phyloP scores from a whole-genome alignment of 164 flowering plant genomes.

The Dillenia suffruticosa region DNA sequence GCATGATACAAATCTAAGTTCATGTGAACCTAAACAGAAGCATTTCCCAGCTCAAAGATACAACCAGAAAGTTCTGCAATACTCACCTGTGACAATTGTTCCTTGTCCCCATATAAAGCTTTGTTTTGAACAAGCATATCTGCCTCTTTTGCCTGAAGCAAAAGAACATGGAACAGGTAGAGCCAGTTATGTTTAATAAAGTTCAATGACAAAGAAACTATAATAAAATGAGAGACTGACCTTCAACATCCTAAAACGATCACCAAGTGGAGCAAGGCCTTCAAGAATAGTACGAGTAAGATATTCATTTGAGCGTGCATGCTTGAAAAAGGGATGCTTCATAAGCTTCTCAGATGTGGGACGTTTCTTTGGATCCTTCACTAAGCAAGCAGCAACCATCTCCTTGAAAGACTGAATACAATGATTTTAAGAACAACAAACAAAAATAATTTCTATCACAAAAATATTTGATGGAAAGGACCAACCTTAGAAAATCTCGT shows the following conservation, averaged over 20 bases:
- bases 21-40: too few relatives aligned
- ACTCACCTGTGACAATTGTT: constrained; percentile 81
- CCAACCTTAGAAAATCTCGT: constrained; percentile 87
- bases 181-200: not conserved
- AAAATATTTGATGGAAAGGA: not conserved
- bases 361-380: constrained; percentile 94
- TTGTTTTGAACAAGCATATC: constrained; percentile 74
- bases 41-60: too few relatives aligned
- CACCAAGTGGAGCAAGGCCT: constrained; percentile 80
- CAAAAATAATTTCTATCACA: not conserved
- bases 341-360: constrained; percentile 87
- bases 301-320: constrained; percentile 62
- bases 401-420: constrained; percentile 76
- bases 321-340: constrained; percentile 85
- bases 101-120: constrained; percentile 67
- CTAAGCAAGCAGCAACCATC: constrained; percentile 89
- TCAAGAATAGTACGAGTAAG: constrained; percentile 60
- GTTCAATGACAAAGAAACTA: constrained; percentile 1
- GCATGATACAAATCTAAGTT: too few relatives aligned
- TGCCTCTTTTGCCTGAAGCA: constrained; percentile 75
- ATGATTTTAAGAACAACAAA: constrained; percentile 9
- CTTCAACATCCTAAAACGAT: constrained; percentile 82
- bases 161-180: constrained; percentile 1
- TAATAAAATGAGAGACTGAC: constrained; percentile 31
- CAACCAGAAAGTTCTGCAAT: not conserved